A percentile compares a stretch with the other conserved stretches of the same genome.
phyloP scores from a whole-genome alignment of 805 yeast genomes.

The Saturnispora galanensis region DNA sequence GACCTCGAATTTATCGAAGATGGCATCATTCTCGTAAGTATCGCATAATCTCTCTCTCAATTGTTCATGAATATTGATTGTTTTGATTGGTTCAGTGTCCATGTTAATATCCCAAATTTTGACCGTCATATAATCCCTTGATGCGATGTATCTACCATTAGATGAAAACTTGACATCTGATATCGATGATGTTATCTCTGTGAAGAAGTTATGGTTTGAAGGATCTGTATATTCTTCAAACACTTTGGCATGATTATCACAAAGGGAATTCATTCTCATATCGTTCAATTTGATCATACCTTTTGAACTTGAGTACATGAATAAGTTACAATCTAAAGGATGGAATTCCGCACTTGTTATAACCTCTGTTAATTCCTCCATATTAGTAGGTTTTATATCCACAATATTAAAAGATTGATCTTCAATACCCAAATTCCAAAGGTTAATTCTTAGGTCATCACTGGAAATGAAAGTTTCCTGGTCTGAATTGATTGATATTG shows the following conservation, averaged over 20 bases:
- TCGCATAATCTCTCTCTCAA: slow-evolving; percentile 89
- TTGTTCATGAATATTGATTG: slow-evolving; percentile 92
- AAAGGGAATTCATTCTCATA: slow-evolving; percentile 90
- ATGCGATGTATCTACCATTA: slow-evolving; percentile 91
- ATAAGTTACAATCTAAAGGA: slow-evolving; percentile 82
- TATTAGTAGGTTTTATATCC: slow-evolving; percentile 93
- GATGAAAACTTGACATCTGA: slow-evolving; percentile 87
- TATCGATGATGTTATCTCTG: slow-evolving; percentile 91
- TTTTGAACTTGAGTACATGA: slow-evolving; percentile 91
- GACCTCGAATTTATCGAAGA: slow-evolving; percentile 96
- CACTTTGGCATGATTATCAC: slow-evolving; percentile 79
- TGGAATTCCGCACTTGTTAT: slow-evolving; percentile 96
- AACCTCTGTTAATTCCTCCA: slow-evolving; percentile 98
- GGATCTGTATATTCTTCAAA: slow-evolving; percentile 94
- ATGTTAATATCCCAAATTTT: slow-evolving; percentile 97
- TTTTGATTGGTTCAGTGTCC: slow-evolving; percentile 91
- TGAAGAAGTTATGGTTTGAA: slow-evolving; percentile 85
- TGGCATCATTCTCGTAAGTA: slow-evolving; percentile 96
- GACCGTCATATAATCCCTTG: slow-evolving; percentile 94
- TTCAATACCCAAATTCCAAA: slow-evolving; percentile 91
- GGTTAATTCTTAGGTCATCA: slow-evolving; percentile 89
- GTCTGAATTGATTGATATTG: slow-evolving; percentile 88
- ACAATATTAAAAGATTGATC: slow-evolving; percentile 95
- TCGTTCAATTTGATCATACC: slow-evolving; percentile 94
- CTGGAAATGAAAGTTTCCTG: slow-evolving; percentile 90